Percentiles rank a stretch among this genome's conserved stretches.
Conservation (phyloP, 208 protist species). For the Paratrypanosoma confusum region DNA sequence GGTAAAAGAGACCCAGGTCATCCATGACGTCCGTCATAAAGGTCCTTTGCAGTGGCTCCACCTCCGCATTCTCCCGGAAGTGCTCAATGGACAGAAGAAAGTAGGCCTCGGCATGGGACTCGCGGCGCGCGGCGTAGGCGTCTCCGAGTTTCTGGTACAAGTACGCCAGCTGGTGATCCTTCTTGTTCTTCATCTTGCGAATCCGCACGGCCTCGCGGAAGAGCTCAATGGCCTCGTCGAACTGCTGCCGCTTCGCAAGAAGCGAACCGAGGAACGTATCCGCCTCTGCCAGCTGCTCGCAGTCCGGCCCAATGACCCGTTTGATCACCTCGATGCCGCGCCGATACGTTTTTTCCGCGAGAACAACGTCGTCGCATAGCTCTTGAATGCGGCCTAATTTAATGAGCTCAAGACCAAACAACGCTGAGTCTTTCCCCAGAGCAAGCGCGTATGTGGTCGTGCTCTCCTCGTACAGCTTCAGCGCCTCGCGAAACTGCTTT, state of each 20-base stretch:
- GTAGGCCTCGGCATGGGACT: constrained; percentile 77
- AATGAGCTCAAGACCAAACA: constrained; percentile 70
- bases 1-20: constrained; percentile 79
- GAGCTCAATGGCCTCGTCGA: constrained; percentile 41
- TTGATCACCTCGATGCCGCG: constrained; percentile 50
- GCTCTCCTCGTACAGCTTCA: constrained; percentile 73
- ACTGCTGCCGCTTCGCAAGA: constrained; percentile 47
- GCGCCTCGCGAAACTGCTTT: constrained; percentile 74
- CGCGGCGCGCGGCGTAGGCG: constrained; percentile 67
- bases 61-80: constrained; percentile 61
- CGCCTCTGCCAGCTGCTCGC: constrained; percentile 62
- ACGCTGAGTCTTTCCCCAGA: constrained; percentile 65
- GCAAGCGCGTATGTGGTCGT: constrained; percentile 46
- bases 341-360: constrained; percentile 58
- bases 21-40: constrained; percentile 84
- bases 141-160: constrained; percentile 84
- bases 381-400: constrained; percentile 76
- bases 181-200: constrained; percentile 41
- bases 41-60: constrained; percentile 71
- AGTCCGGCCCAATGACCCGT: constrained; percentile 50
- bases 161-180: constrained; percentile 74
- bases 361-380: constrained; percentile 54
- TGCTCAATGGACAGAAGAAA: constrained; percentile 73
- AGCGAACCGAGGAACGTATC: constrained; percentile 64
- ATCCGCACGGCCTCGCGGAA: constrained; percentile 70